A percentile compares a stretch with the other conserved stretches of the same genome.
These are phyloP conservation scores for Colletotrichum limetticola DNA, from an alignment of 2,329 filamentous ascomycete genomes.

Conservation along the genomic window DNA sequence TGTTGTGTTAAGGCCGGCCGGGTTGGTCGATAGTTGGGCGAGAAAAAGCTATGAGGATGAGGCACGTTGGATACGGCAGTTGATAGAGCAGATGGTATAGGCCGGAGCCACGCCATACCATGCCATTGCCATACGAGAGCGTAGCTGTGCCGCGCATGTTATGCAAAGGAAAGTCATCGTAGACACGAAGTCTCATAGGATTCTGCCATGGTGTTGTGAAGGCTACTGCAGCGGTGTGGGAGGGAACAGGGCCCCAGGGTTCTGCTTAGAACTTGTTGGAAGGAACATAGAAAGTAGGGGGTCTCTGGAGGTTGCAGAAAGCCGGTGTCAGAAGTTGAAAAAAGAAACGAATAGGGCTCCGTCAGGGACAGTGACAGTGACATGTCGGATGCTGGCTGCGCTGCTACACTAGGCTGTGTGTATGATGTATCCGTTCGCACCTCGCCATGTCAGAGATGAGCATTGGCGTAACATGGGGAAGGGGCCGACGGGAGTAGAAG, in stretches of 20 bases:
- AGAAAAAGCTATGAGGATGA: conserved; percentile 4
- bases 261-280: conserved; percentile 8
- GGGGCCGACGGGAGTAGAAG: not conserved
- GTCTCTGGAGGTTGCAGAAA: conserved; percentile 9
- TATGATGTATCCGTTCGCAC: not conserved
- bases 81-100: not conserved
- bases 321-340: conserved; percentile 25
- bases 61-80: not conserved
- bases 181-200: not conserved
- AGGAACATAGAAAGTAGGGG: not conserved
- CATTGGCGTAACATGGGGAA: conserved; percentile 7
- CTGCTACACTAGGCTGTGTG: not conserved
- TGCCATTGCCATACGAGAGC: conserved; percentile 12
- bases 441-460: not conserved
- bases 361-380: conserved; percentile 10
- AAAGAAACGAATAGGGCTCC: conserved; percentile 17
- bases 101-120: conserved; percentile 8
- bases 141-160: conserved; percentile 22
- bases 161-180: conserved; percentile 8
- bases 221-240: not conserved
- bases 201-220: not conserved
- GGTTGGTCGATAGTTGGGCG: not conserved
- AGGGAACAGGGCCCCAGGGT: not conserved
- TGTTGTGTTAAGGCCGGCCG: conserved; percentile 20
- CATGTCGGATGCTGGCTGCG: conserved; percentile 26